Base-by-base conservation (phyloP, 2,329 filamentous ascomycete species). In the Teratosphaeria gauchensis region DNA sequence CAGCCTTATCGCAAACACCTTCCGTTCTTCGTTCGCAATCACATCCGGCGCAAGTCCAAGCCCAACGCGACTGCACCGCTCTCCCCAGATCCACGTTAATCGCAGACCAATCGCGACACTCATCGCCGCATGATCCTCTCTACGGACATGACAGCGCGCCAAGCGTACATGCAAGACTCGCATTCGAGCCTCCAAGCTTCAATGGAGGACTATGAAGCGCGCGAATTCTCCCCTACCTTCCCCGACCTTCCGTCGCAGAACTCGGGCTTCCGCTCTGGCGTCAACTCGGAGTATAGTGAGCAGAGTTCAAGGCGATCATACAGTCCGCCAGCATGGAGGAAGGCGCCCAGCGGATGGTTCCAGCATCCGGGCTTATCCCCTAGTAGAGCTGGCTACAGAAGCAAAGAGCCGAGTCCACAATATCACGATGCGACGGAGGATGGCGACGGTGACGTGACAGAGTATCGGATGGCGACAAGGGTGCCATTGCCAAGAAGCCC, bases 241-340 rank as follows among this genome's bases (percentile, higher is more conserved):
- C 81, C 82, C 60, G 77, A 78, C 24, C 65, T 81, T 58, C 80
- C 81, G 16, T 84, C 81, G 55, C 81, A 83, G 64, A 83, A 85
- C 71, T 87, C 84, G 46, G 84, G 81, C 67, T 86, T 87, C 75
- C 80, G 82, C 64, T 68, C 64, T 62, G 61, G 62, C 53, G 58
- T 65, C 51, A 65, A 65, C 55, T 85, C 80, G 54, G 79, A 80
- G 31, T 74, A 73, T 55, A 72, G 70, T 61, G 73, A 77, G 59
- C 75, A 59, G 72, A 77, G 77, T 60, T 68, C 74, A 56, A 77
- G 81, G 60, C 78, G 80, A 54, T 82, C 82, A 33, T 87, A 84
- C 83, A 85, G 83, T 56, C 85, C 85, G 48, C 85, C 85, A 1
- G 84, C 84, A 12, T 85, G 84, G 78, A 78, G 82, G 63, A 80